Evolutionary conservation across 345 rosid genomes (phyloP), one percentile per base, ranked within the genome.

Genomic region (Excoecaria agallocha): DNA sequence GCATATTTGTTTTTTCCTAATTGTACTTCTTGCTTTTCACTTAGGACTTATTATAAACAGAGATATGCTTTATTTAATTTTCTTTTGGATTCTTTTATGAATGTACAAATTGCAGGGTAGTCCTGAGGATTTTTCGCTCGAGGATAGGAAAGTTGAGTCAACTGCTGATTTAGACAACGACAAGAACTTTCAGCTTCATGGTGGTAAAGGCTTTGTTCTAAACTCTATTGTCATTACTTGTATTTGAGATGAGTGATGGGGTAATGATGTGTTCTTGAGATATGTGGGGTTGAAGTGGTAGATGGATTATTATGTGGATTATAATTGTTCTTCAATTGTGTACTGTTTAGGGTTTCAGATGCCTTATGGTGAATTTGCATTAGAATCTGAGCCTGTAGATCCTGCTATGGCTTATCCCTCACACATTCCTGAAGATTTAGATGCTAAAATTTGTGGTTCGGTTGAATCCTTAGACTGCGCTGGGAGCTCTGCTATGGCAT

Each of bases 321-420:
- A 3, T 79, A 56, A 70, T 78, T 68, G 51, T 35, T 60, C 30
- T 76, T 78, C 37, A 39, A 80, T 79, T 64, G 30, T 68, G 35
- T 61, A 15, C 64, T 62, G 38, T 69, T 59, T 72, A 89, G 93
- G 85, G 56, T 64, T 77, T 78, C 86, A 77, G 78, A 81, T 74
- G 76, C 61, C 52, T 72, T 80, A 77, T 68, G 60, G 66, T 5
- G n/a, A 13, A 19, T 35, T 24, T 45, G 60, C 62, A 15, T 35
- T 19, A 15, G 70, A 72, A 66, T 65, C 41, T 50, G 63, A 51
- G 43, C 22, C 43, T 7, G 5, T 17, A 61, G 73, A 46, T 73
- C 45, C 52, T 56, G 71, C 10, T 51, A 62, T 30, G 39, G 50
- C 46, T 67, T 64, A 52, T 67, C 51, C 73, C 22, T 43, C 60